These are phyloP conservation scores for Mortierella sp. DNA, from an alignment of 371 early-diverging fungal genomes.

Conservation along the genomic window DNA sequence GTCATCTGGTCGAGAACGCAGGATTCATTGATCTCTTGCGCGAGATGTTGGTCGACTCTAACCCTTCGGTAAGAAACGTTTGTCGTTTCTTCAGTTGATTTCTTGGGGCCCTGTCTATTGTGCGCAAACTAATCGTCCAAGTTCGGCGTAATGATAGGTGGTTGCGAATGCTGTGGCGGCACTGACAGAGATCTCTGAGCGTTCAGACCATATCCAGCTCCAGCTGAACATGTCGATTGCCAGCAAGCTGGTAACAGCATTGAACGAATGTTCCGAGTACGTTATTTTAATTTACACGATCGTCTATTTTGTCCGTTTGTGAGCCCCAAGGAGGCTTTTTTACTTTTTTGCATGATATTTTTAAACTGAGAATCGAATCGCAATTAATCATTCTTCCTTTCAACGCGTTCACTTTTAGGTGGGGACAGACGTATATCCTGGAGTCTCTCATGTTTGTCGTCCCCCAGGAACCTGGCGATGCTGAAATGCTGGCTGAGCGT, in stretches of 20 bases:
- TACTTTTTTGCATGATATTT: constrained; percentile 14
- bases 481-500: constrained; percentile 74
- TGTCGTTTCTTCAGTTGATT: neutral
- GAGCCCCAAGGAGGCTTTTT: constrained; percentile 17
- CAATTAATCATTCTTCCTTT: neutral
- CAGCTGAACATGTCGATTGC: constrained; percentile 80
- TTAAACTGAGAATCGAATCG: constrained; percentile 10
- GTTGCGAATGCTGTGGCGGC: constrained; percentile 95
- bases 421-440: constrained; percentile 96
- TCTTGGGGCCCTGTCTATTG: neutral
- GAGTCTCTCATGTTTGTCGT: constrained; percentile 72
- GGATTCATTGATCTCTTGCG: constrained; percentile 88
- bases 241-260: constrained; percentile 89
- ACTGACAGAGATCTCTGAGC: constrained; percentile 90
- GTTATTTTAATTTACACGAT: constrained; percentile 14
- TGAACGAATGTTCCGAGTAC: constrained; percentile 97
- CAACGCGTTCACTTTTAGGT: constrained; percentile 63
- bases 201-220: constrained; percentile 79
- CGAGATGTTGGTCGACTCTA: constrained; percentile 93
- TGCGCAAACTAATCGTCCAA: neutral
- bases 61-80: constrained; percentile 84
- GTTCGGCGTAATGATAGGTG: constrained; percentile 67
- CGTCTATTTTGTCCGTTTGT: constrained; percentile 3
- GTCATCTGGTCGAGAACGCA: constrained; percentile 79
- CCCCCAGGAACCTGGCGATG: constrained; percentile 62